Evolutionary conservation across 2,329 filamentous ascomycete genomes (phyloP).

Genomic region (Alternaria infectoria): DNA sequence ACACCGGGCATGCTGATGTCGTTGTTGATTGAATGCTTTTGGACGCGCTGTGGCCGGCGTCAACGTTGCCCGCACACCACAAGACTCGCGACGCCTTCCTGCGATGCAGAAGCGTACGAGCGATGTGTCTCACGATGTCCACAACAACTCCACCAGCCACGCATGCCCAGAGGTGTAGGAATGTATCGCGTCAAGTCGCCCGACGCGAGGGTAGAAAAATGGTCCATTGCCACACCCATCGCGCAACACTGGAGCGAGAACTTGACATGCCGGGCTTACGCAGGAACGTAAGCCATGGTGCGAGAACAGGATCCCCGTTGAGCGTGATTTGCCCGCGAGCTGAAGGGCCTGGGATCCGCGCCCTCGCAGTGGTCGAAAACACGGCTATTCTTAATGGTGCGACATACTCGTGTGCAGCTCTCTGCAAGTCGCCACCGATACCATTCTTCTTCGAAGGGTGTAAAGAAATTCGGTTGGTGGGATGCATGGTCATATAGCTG

Average conservation of each 20-base stretch:
- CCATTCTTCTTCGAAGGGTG: slow-evolving; percentile 24
- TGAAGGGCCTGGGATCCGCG: slow-evolving; percentile 24
- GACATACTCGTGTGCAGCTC: slow-evolving; percentile 30
- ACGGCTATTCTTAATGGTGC: slow-evolving; percentile 41
- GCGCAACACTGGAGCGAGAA: slow-evolving; percentile 23
- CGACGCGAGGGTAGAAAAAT: slow-evolving; percentile 17
- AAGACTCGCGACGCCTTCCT: slow-evolving; percentile 17
- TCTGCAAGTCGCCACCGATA: slow-evolving; percentile 33
- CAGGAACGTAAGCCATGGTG: slow-evolving; percentile 41
- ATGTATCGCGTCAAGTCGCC: slow-evolving; percentile 16
- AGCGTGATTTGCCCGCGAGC: slow-evolving; percentile 42
- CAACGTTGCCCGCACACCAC: slow-evolving; percentile 17
- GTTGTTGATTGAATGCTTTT: slow-evolving; percentile 13
- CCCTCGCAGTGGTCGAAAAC: slow-evolving; percentile 32
- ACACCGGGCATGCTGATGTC: slow-evolving; percentile 19
- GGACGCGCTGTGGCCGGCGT: slow-evolving; percentile 29
- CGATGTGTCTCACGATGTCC: slow-evolving; percentile 17
- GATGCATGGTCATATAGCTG: slow-evolving; percentile 22
- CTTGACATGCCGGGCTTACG: slow-evolving; percentile 29
- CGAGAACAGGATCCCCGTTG: slow-evolving; percentile 25
- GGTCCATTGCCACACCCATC: slow-evolving; percentile 21
- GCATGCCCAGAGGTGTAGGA: slow-evolving; percentile 12
- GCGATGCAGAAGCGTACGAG: slow-evolving; percentile 16
- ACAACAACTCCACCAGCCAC: slow-evolving; percentile 9
- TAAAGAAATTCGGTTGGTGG: slow-evolving; percentile 27